phyloP scores from a whole-genome alignment of 2,329 filamentous ascomycete species.

The Alternaria rosae region DNA sequence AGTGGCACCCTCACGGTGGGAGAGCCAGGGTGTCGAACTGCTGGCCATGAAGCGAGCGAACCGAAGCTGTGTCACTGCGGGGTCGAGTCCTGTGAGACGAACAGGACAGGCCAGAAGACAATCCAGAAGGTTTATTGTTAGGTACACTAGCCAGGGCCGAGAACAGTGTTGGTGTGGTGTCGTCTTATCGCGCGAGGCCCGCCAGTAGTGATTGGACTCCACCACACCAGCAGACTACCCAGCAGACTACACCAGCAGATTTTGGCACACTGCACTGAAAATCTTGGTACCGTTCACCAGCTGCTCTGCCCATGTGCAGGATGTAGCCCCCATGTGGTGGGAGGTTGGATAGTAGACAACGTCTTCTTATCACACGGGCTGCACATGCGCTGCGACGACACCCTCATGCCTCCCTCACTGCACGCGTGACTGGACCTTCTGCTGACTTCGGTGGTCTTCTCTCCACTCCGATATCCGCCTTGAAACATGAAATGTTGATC shows the following conservation, averaged over 20 bases:
- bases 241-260: not conserved
- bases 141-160: conserved; percentile 1
- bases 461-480: not conserved
- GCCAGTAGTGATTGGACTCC: not conserved
- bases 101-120: not conserved
- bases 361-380: not conserved
- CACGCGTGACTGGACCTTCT: not conserved
- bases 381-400: not conserved
- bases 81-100: conserved; percentile 5
- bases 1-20: not conserved
- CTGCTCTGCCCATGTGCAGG: not conserved
- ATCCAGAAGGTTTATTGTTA: not conserved
- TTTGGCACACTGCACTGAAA: not conserved
- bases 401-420: not conserved
- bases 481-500: conserved; percentile 2
- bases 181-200: conserved; percentile 1
- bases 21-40: conserved; percentile 3
- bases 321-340: not conserved
- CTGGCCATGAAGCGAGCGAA: conserved; percentile 4
- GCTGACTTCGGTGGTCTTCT: conserved; percentile 1
- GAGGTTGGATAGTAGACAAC: not conserved
- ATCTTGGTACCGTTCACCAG: not conserved
- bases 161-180: not conserved
- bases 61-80: conserved; percentile 7
- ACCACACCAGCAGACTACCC: not conserved